Conservation (phyloP, 2,329 filamentous ascomycete species). For the Coniochaeta sp. region DNA sequence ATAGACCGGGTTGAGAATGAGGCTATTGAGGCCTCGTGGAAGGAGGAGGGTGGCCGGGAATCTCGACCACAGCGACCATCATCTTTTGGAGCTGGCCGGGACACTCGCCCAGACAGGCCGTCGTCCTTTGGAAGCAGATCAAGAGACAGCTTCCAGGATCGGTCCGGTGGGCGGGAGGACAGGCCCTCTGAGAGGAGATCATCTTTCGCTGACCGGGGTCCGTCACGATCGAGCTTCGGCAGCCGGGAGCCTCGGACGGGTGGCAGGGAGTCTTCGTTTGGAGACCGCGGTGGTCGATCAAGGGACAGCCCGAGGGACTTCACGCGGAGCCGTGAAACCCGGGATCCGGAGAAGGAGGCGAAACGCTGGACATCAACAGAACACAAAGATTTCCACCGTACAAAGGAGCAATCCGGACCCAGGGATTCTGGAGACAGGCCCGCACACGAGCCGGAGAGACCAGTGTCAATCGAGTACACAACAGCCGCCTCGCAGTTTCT, state of each 20-base stretch:
- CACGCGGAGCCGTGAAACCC: neutral
- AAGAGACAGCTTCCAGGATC: too few species aligned
- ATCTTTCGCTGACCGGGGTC: too few species aligned
- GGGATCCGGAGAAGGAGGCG: neutral
- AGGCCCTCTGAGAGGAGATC: too few species aligned
- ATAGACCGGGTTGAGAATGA: neutral
- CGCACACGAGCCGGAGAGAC: neutral
- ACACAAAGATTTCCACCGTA: neutral
- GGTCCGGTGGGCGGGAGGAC: too few species aligned
- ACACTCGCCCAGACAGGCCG: neutral
- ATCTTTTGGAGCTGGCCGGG: neutral
- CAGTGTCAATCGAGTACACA: slow-evolving; percentile 45
- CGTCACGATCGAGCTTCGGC: too few species aligned
- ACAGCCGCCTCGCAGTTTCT: slow-evolving; percentile 88
- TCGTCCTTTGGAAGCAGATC: too few species aligned
- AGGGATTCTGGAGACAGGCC: neutral
- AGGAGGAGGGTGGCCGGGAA: neutral
- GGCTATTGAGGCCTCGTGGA: too few species aligned
- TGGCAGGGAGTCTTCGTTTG: neutral
- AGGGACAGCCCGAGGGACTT: neutral
- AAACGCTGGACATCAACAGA: neutral
- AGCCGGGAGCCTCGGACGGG: neutral
- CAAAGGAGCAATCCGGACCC: neutral
- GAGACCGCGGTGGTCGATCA: neutral
- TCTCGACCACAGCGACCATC: too few species aligned